Conservation (phyloP, 495 filamentous ascomycete species). For the Penicillium angulare region DNA sequence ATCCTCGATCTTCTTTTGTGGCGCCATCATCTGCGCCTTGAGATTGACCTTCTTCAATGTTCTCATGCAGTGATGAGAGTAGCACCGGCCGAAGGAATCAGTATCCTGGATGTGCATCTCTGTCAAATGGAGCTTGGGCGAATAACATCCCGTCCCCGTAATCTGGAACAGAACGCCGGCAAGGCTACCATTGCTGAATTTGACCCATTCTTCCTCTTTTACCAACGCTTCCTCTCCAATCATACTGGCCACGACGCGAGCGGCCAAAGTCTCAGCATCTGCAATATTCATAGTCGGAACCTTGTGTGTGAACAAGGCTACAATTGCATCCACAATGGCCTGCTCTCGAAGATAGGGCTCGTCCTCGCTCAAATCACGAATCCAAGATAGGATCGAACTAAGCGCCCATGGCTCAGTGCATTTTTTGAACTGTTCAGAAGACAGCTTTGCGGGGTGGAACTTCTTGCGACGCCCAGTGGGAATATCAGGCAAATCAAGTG, state of each 20-base stretch:
- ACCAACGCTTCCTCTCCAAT: slow-evolving; percentile 72
- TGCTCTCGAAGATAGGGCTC: slow-evolving; percentile 77
- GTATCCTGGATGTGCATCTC: slow-evolving; percentile 74
- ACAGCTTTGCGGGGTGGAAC: slow-evolving; percentile 86
- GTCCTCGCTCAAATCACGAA: slow-evolving; percentile 84
- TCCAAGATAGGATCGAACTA: slow-evolving; percentile 82
- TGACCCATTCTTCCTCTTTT: slow-evolving; percentile 97
- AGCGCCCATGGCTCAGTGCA: slow-evolving; percentile 93
- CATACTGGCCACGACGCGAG: slow-evolving; percentile 79
- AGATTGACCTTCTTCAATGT: slow-evolving; percentile 94
- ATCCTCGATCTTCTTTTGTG: slow-evolving; percentile 68
- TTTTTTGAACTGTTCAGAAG: slow-evolving; percentile 76
- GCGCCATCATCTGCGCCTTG: slow-evolving; percentile 64
- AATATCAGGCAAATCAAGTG: slow-evolving; percentile 68
- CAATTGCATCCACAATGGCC: slow-evolving; percentile 79
- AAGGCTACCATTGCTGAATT: slow-evolving; percentile 72
- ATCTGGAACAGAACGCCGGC: slow-evolving; percentile 91
- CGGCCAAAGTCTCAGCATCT: slow-evolving; percentile 85
- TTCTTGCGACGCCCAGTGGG: slow-evolving; percentile 69
- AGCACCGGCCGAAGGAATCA: slow-evolving; percentile 71
- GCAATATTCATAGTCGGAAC: slow-evolving; percentile 99
- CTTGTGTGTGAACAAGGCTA: slow-evolving; percentile 90
- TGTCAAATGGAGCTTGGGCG: slow-evolving; percentile 73
- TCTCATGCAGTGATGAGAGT: slow-evolving; percentile 89
- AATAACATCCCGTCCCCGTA: slow-evolving; percentile 90